A percentile compares a stretch with the other conserved stretches of the same genome.
phyloP scores from a whole-genome alignment of 306 rosid genomes.

The Inga laurina region DNA sequence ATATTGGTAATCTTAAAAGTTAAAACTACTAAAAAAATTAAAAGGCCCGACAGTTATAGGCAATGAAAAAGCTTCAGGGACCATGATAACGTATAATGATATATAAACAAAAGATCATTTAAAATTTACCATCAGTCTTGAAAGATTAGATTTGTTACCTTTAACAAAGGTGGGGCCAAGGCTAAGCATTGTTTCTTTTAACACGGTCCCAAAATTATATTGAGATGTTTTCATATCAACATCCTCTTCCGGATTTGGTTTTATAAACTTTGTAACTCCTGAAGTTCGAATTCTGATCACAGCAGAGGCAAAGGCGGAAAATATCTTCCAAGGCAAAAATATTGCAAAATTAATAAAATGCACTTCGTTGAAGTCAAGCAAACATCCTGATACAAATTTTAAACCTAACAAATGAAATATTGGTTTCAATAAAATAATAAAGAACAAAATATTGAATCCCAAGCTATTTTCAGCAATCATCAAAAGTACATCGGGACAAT shows the following conservation, averaged over 20 bases:
- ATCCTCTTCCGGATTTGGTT: slow-evolving; percentile 42
- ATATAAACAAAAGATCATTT: background rate
- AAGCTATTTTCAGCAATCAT: slow-evolving; percentile 10
- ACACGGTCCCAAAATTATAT: slow-evolving; percentile 70
- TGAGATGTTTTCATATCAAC: slow-evolving; percentile 54
- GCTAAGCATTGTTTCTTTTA: slow-evolving; percentile 85
- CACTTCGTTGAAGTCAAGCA: slow-evolving; percentile 25
- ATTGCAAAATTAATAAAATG: slow-evolving; percentile 34
- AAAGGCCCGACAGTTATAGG: slow-evolving; percentile 35
- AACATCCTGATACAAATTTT: slow-evolving; percentile 1
- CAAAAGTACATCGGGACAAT: background rate
- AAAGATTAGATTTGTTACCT: slow-evolving; percentile 58
- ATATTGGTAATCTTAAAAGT: slow-evolving; percentile 48
- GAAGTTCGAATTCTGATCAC: slow-evolving; percentile 69
- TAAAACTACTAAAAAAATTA: slow-evolving; percentile 47
- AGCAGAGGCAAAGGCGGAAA: slow-evolving; percentile 78
- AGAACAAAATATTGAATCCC: slow-evolving; percentile 10
- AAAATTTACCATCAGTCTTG: slow-evolving; percentile 18
- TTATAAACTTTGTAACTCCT: slow-evolving; percentile 51
- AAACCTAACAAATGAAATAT: background rate
- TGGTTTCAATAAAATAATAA: background rate
- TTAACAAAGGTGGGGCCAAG: slow-evolving; percentile 96
- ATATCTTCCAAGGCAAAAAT: slow-evolving; percentile 57
- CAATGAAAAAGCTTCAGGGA: slow-evolving; percentile 21
- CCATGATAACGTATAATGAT: slow-evolving; percentile 5